Evolutionary conservation across 225 moss, liverwort and hornwort genomes (phyloP).

Genomic region (Anthoceros angustus): DNA sequence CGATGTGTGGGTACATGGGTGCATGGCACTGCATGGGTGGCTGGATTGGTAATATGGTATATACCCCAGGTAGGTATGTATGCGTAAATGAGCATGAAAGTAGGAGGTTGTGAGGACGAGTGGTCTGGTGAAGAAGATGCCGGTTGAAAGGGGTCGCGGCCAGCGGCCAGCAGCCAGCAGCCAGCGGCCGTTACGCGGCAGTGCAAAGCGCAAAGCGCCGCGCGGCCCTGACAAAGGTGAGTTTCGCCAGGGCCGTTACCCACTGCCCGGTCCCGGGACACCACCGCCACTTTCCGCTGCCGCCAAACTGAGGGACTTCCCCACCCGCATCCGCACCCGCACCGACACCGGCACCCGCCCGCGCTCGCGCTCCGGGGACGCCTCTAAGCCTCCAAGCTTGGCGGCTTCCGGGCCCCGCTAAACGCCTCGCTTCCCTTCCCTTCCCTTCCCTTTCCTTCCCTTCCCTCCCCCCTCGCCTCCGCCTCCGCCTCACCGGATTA

Average conservation of each 20-base stretch:
- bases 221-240: neutral
- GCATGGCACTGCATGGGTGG: too few relatives aligned
- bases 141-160: neutral
- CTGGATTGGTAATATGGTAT: too few relatives aligned
- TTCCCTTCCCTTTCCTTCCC: slow-evolving; percentile 6
- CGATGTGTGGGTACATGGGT: too few relatives aligned
- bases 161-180: neutral
- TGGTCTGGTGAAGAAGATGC: neutral
- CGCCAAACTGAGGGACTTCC: neutral
- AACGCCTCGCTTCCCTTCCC: slow-evolving; percentile 9
- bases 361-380: neutral
- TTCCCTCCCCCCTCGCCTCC: neutral
- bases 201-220: neutral
- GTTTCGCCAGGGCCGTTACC: neutral
- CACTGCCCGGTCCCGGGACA: neutral
- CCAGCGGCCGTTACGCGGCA: neutral
- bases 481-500: neutral
- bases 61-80: too few relatives aligned
- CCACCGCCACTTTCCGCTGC: neutral
- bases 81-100: too few relatives aligned
- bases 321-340: too few relatives aligned
- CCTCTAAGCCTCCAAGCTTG: slow-evolving; percentile 12
- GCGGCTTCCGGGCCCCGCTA: neutral
- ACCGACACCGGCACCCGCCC: neutral
- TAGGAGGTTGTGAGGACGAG: too few relatives aligned